Evolutionary conservation across 768 basidiomycete species (phyloP).

Genomic region (Mrakia blollopis): DNA sequence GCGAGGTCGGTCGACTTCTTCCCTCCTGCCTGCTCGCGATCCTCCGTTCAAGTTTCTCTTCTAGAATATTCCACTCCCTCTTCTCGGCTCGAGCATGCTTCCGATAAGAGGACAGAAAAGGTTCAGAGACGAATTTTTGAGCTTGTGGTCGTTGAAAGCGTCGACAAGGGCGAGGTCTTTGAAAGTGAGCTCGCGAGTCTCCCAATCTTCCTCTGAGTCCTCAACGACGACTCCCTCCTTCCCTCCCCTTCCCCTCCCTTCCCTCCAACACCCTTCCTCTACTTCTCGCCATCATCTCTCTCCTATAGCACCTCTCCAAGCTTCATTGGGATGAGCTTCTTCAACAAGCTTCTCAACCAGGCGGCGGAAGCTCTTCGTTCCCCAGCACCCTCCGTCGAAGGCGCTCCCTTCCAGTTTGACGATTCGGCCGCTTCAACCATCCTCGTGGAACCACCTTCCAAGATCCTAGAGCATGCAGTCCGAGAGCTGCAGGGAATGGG

Average conservation of each 20-base stretch:
- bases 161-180: no score
- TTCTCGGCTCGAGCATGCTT: no score
- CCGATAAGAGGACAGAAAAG: no score
- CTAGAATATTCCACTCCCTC: no score
- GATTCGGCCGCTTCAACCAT: conserved; percentile 5
- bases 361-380: not conserved
- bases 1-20: no score
- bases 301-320: not conserved
- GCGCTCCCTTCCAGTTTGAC: conserved; percentile 14
- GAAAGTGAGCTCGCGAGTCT: not conserved
- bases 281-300: not conserved
- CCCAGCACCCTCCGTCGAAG: not conserved
- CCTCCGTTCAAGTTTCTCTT: no score
- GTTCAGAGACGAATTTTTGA: no score
- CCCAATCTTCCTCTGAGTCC: no score
- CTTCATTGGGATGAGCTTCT: conserved; percentile 9
- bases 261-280: not conserved
- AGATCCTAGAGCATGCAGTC: conserved; percentile 18
- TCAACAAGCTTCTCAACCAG: conserved; percentile 11
- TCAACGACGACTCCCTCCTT: not conserved
- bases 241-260: not conserved
- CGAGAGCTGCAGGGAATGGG: conserved; percentile 16
- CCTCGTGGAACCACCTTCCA: conserved; percentile 13
- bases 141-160: no score
- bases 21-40: no score